These are phyloP conservation scores for Hypoxylon perforatum DNA, from an alignment of 495 filamentous ascomycete genomes.

Conservation along the genomic window DNA sequence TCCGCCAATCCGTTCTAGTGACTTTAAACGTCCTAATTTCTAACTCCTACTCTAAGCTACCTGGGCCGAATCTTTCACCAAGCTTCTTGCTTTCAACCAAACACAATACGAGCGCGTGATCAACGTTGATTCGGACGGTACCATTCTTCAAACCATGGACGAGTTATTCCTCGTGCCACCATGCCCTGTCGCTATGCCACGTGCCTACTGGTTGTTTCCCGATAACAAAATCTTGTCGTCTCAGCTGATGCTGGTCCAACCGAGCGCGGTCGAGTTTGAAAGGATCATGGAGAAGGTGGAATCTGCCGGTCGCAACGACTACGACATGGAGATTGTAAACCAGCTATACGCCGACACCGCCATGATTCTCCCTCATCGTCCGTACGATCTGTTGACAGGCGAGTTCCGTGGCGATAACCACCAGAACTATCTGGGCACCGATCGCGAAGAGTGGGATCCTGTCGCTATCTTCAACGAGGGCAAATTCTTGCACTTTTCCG, in stretches of 20 bases:
- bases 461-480: conserved; percentile 70
- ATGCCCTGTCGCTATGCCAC: conserved; percentile 69
- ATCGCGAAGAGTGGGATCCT: conserved; percentile 75
- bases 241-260: conserved; percentile 72
- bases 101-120: conserved; percentile 75
- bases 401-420: conserved; percentile 75
- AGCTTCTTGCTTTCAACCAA: conserved; percentile 77
- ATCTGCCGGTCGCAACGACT: conserved; percentile 54
- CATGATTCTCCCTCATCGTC: conserved; percentile 78
- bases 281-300: conserved; percentile 63
- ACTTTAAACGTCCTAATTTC: neutral
- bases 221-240: conserved; percentile 65
- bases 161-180: conserved; percentile 79
- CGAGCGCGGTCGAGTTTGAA: conserved; percentile 65
- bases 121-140: conserved; percentile 75
- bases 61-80: conserved; percentile 74
- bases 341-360: conserved; percentile 72
- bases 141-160: conserved; percentile 72
- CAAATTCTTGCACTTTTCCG: conserved; percentile 83
- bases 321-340: conserved; percentile 83
- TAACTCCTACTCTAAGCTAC: conserved; percentile 51
- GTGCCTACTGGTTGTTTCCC: conserved; percentile 76
- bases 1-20: neutral
- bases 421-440: conserved; percentile 69
- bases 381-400: conserved; percentile 74